A percentile compares a stretch with the other conserved stretches of the same genome.
Conservation (phyloP, 768 basidiomycete species). For the Daedaleopsis sinensis region DNA sequence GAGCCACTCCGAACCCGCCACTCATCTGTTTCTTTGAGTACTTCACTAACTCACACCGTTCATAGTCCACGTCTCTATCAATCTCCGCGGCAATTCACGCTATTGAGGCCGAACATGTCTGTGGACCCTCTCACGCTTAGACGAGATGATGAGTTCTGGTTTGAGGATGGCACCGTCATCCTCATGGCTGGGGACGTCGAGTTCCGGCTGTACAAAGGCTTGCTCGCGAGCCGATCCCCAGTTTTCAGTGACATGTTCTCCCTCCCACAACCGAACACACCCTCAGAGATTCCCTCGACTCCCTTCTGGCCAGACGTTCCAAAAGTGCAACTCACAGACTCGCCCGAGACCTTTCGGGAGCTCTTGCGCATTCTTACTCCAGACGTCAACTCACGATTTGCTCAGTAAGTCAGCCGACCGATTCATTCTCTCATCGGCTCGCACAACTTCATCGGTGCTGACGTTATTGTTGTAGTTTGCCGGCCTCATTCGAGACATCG, state of each 20-base stretch:
- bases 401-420: too few relatives aligned
- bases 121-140: not conserved
- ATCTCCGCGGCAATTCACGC: too few relatives aligned
- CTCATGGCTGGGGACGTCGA: constrained; percentile 24
- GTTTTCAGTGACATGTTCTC: constrained; percentile 31
- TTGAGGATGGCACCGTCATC: constrained; percentile 30
- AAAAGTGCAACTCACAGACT: not conserved
- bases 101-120: too few relatives aligned
- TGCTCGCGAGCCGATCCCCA: constrained; percentile 26
- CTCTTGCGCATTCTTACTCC: not conserved
- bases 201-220: constrained; percentile 28
- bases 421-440: not conserved
- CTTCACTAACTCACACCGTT: too few relatives aligned
- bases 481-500: too few relatives aligned
- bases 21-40: too few relatives aligned
- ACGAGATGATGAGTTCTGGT: constrained; percentile 27
- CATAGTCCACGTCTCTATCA: too few relatives aligned
- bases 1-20: too few relatives aligned
- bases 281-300: not conserved
- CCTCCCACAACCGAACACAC: not conserved
- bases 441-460: not conserved
- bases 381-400: too few relatives aligned
- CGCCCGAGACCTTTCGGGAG: not conserved
- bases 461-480: not conserved
- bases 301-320: not conserved